Evolutionary conservation across 768 basidiomycete genomes (phyloP).

Genomic region (Collybiopsis luxurians): DNA sequence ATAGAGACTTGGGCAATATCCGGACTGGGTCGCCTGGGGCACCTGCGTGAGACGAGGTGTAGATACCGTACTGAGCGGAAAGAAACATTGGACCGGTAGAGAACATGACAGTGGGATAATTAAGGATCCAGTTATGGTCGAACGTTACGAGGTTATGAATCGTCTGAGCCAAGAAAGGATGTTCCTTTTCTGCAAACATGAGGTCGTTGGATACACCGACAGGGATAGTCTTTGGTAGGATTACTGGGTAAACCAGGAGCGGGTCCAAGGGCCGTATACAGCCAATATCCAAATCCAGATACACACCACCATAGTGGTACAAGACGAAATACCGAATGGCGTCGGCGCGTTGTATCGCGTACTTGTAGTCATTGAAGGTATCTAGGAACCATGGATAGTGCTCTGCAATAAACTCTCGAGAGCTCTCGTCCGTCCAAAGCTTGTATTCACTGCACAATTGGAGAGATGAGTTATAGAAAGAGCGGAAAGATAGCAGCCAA

Average conservation of each 20-base stretch:
- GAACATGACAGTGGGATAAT: slow-evolving; percentile 99
- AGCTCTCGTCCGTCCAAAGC: slow-evolving; percentile 93
- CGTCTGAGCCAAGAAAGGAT: slow-evolving; percentile 89
- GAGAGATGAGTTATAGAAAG: slow-evolving; percentile 14
- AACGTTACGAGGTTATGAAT: slow-evolving; percentile 90
- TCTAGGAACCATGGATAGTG: slow-evolving; percentile 92
- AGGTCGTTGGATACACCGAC: slow-evolving; percentile 98
- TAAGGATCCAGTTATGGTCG: slow-evolving; percentile 91
- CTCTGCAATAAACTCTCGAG: slow-evolving; percentile 85
- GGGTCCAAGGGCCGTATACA: slow-evolving; percentile 86
- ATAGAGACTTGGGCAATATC: slow-evolving; percentile 93
- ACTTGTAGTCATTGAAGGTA: slow-evolving; percentile 90
- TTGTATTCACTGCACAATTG: slow-evolving; percentile 78
- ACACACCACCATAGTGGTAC: slow-evolving; percentile 92
- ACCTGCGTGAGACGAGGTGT: slow-evolving; percentile 63
- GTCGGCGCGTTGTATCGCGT: slow-evolving; percentile 93
- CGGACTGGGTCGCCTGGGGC: slow-evolving; percentile 76
- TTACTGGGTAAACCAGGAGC: slow-evolving; percentile 79
- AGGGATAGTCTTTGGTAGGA: slow-evolving; percentile 93
- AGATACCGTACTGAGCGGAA: slow-evolving; percentile 90
- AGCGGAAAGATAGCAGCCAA: slow-evolving; percentile 7
- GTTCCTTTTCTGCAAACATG: slow-evolving; percentile 83
- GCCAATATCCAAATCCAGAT: slow-evolving; percentile 96
- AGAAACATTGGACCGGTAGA: slow-evolving; percentile 99
- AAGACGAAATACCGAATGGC: slow-evolving; percentile 98